Base-by-base conservation (phyloP, 2,329 filamentous ascomycete species). In the Esteya vermicola region DNA sequence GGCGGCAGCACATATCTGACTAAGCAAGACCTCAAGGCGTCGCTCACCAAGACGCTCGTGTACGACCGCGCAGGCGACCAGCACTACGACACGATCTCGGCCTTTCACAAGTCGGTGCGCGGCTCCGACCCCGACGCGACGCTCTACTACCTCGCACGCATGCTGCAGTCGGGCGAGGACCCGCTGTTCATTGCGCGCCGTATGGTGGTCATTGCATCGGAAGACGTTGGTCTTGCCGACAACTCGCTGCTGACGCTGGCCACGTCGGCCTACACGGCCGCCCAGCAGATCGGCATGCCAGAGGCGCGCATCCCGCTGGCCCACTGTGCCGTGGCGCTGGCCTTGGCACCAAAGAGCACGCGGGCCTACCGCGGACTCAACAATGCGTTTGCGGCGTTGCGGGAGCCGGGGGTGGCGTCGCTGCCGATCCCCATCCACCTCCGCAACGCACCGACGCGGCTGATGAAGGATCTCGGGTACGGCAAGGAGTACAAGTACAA, bases 1-100 rank as follows among this genome's bases (percentile, higher is more conserved):
- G 12, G 22, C 19, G 22, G 28, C 4, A 69, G 72, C 7, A 65
- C 71, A 0, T 65, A 67, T 9, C 77, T 81, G 47, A 91, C 84
- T 0, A 75, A 80, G 46, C 77, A 81, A 6, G 73, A 77, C 43
- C 75, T 98, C 54, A 94, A 94, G 55, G 67, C 76, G 2, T 73
- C 82, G 3, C 68, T 98, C 9, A 96, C 89, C 3, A 88, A 88
- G 55, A 96, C 89, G 0, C 67, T 96, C 2, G 86, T 96, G 13
- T 96, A 96, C 60, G 91, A 98, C 58, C 78, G 91, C 40, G 84
- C 83, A 0, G 89, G 91, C 39, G 91, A 98, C 59, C 85, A 94
- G 56, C 91, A 96, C 61, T 98, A 96, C 63, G 89, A 98, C 55
- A 91, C 84, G 39, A 96, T 98, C 52, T 93, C 85, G 1, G 91